phyloP scores from a whole-genome alignment of 805 yeast species.

The Grigorovia yakushimaensis region DNA sequence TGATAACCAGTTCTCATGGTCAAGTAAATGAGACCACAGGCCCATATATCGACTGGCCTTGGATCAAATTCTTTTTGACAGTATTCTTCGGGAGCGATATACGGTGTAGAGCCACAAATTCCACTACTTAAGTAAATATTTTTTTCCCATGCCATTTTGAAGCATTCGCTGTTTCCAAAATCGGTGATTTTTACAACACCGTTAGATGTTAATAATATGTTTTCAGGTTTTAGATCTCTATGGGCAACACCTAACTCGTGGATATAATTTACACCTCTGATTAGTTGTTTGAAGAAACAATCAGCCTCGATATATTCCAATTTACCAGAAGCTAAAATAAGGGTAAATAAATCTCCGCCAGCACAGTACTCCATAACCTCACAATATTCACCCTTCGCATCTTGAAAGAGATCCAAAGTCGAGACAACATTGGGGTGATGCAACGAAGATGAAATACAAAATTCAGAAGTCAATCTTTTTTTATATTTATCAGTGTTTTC shows the following conservation, averaged over 20 bases:
- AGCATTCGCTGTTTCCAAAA: slow-evolving; percentile 79
- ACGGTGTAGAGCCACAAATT: slow-evolving; percentile 78
- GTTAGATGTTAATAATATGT: slow-evolving; percentile 61
- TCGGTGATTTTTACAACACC: slow-evolving; percentile 78
- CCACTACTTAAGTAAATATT: slow-evolving; percentile 63
- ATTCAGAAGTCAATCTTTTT: slow-evolving; percentile 68
- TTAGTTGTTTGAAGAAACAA: slow-evolving; percentile 78
- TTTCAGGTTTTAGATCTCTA: slow-evolving; percentile 91
- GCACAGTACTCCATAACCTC: slow-evolving; percentile 81
- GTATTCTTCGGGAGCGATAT: slow-evolving; percentile 86
- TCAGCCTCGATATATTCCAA: slow-evolving; percentile 78
- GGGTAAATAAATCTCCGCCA: slow-evolving; percentile 71
- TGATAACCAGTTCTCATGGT: slow-evolving; percentile 94
- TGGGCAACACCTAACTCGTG: slow-evolving; percentile 88
- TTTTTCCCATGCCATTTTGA: slow-evolving; percentile 76
- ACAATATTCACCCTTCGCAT: slow-evolving; percentile 73
- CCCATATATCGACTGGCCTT: slow-evolving; percentile 79
- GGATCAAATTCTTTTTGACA: slow-evolving; percentile 61
- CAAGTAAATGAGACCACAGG: slow-evolving; percentile 87
- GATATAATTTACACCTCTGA: slow-evolving; percentile 78
- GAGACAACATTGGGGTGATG: slow-evolving; percentile 70
- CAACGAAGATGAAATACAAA: slow-evolving; percentile 69
- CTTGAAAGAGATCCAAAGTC: slow-evolving; percentile 67
- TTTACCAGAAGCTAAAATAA: slow-evolving; percentile 68
- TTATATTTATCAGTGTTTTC: slow-evolving; percentile 62